Percentiles rank a stretch among this genome's conserved stretches.
These are phyloP conservation scores for Mycena galericulata DNA, from an alignment of 768 basidiomycete species.

Conservation along the genomic window DNA sequence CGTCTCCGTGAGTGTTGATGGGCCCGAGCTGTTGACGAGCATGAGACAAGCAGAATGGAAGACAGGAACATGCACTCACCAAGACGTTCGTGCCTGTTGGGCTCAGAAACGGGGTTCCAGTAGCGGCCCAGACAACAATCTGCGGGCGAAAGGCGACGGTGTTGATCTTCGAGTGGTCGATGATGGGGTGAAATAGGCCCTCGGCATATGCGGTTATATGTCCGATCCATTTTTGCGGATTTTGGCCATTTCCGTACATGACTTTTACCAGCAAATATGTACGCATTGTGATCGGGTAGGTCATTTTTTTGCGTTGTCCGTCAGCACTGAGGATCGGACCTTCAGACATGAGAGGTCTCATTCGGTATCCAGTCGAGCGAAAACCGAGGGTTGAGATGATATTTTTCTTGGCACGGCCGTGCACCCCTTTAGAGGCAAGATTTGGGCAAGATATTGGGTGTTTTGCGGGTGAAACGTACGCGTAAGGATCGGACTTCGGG, in stretches of 20 bases:
- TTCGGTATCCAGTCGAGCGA: no score
- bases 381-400: no score
- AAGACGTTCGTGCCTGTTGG: background rate
- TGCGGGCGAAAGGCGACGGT: background rate
- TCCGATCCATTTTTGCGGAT: constrained; percentile 2
- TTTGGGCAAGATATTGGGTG: no score
- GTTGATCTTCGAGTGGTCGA: background rate
- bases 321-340: constrained; percentile 11
- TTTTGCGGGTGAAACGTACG: no score
- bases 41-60: background rate
- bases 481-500: no score
- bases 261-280: background rate
- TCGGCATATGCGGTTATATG: background rate
- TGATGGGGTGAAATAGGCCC: background rate
- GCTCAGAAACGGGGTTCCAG: background rate
- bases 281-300: constrained; percentile 12
- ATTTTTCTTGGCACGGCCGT: no score
- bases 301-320: background rate
- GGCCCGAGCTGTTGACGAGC: background rate
- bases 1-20: background rate
- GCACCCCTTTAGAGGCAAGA: no score
- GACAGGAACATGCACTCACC: background rate
- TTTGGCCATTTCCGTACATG: constrained; percentile 6
- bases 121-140: background rate
- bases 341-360: background rate